These are phyloP conservation scores for Botrytis squamosa DNA, from an alignment of 2,329 filamentous ascomycete species.

Conservation along the genomic window DNA sequence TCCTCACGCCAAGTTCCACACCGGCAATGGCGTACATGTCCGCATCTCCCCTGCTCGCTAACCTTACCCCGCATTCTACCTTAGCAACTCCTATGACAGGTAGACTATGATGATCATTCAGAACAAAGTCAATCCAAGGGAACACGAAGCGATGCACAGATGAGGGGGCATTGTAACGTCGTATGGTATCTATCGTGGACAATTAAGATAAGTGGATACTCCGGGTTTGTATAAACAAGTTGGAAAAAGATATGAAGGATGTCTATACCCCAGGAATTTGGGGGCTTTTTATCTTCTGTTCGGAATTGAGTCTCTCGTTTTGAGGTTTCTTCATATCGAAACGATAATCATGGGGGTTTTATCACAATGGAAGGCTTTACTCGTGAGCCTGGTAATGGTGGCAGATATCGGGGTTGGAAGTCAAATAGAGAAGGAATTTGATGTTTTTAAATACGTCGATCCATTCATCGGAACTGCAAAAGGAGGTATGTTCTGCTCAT, in stretches of 20 bases:
- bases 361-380: background rate
- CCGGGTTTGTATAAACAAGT: background rate
- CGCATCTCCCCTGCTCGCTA: background rate
- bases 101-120: constrained; percentile 2
- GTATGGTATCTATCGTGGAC: constrained; percentile 5
- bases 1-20: background rate
- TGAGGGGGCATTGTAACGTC: constrained; percentile 19
- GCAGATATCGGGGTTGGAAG: background rate
- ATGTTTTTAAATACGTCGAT: constrained; percentile 46
- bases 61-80: constrained; percentile 16
- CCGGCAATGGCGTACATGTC: constrained; percentile 15
- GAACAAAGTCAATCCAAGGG: background rate
- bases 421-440: constrained; percentile 27
- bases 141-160: background rate
- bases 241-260: background rate
- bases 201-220: background rate
- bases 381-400: background rate
- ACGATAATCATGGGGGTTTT: background rate
- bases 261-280: background rate
- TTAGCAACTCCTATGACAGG: constrained; percentile 3
- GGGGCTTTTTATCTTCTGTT: background rate
- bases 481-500: constrained; percentile 43
- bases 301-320: background rate
- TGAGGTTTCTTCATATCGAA: background rate
- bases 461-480: constrained; percentile 55